A percentile compares a stretch with the other conserved stretches of the same genome.
phyloP scores from a whole-genome alignment of 495 filamentous ascomycete genomes.

The Thermothielavioides terrestris region DNA sequence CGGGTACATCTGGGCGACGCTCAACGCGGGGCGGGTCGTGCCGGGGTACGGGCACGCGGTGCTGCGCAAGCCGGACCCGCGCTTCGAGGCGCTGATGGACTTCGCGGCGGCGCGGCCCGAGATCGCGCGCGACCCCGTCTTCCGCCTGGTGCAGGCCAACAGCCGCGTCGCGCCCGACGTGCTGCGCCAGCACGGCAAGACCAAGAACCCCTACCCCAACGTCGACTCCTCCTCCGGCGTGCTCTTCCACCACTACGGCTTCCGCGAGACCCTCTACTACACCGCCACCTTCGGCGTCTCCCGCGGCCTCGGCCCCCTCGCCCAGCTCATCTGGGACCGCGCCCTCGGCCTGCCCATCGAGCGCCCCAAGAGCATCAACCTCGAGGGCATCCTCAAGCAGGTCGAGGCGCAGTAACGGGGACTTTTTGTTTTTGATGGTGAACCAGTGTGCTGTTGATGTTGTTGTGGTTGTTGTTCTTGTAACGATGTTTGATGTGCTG shows the following conservation, averaged over 20 bases:
- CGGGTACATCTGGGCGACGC: conserved; percentile 83
- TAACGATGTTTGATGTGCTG: background rate
- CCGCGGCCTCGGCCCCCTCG: conserved; percentile 81
- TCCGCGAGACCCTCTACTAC: conserved; percentile 95
- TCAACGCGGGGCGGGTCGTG: conserved; percentile 89
- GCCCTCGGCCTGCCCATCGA: conserved; percentile 95
- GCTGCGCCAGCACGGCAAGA: conserved; percentile 91
- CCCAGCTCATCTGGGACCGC: conserved; percentile 93
- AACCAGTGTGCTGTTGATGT: background rate
- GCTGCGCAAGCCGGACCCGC: conserved; percentile 90
- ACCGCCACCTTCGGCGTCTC: conserved; percentile 95
- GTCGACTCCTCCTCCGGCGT: conserved; percentile 89
- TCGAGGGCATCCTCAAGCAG: conserved; percentile 66
- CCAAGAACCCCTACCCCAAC: conserved; percentile 97
- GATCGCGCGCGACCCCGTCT: conserved; percentile 80
- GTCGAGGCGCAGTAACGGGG: conserved; percentile 29
- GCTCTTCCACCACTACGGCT: conserved; percentile 93
- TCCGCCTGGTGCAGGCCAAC: conserved; percentile 87
- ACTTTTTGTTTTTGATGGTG: no score
- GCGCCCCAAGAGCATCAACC: conserved; percentile 92
- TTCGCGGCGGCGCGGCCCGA: conserved; percentile 79
- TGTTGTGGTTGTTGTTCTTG: background rate
- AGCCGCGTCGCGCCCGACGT: conserved; percentile 69
- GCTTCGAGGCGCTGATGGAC: conserved; percentile 93
- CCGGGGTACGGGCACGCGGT: conserved; percentile 98